These are phyloP conservation scores for Cordyceps militaris DNA, from an alignment of 2,329 filamentous ascomycete species.

Conservation along the genomic window DNA sequence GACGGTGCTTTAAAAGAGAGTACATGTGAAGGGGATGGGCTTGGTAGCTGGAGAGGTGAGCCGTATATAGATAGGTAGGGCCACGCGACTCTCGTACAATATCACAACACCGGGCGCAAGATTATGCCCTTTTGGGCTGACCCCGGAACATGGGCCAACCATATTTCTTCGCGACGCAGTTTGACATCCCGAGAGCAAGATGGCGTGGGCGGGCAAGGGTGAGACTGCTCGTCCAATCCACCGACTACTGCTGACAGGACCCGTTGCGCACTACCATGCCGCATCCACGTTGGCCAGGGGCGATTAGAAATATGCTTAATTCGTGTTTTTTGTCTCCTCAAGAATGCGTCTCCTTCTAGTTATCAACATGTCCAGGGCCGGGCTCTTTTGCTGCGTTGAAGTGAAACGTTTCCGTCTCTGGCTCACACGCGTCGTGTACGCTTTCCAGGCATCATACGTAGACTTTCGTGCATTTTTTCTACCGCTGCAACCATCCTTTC, in stretches of 20 bases:
- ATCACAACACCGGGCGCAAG: neutral
- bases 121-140: neutral
- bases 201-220: neutral
- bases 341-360: no score
- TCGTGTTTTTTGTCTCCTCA: neutral
- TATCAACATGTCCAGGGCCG: no score
- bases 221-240: constrained; percentile 1
- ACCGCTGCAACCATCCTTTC: neutral
- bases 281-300: neutral
- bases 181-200: neutral
- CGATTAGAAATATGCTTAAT: neutral
- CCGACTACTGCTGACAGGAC: constrained; percentile 7
- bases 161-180: neutral
- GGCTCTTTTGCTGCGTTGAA: no score
- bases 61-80: constrained; percentile 3
- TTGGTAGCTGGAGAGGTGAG: neutral
- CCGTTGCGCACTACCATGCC: neutral
- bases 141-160: neutral
- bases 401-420: no score
- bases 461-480: no score
- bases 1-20: neutral
- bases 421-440: no score
- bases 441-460: no score
- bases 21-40: neutral
- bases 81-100: neutral